Base-by-base conservation (phyloP, 495 filamentous ascomycete genomes). In the Aspergillus hancockii region DNA sequence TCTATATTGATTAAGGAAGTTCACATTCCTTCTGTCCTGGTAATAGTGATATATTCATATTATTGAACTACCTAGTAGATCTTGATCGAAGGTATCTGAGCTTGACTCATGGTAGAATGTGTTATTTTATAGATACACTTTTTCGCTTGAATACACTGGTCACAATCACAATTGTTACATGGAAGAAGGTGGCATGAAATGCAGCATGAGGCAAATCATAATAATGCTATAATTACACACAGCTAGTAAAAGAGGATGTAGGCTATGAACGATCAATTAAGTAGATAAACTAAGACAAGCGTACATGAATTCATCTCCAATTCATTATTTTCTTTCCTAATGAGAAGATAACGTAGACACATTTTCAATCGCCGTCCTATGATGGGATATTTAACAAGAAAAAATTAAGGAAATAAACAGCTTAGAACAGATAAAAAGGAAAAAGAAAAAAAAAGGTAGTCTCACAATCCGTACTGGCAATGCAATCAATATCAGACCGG, bases 281-380 rank as follows among this genome's bases (percentile, higher is more conserved):
- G n/a, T 41, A n/a, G 16, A 10, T 32, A 5, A 10, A 10, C 38
- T 41, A 41, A 14, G 38, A 41, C 38, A 41, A n/a, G 38, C 16
- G 7, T 6, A 14, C 38, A n/a, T 41, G n/a, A n/a, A 3, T n/a
- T 41, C 38, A 41, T 41, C 12, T 41, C 38, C 38, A 41, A 28
- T 31, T 50, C 47, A 25, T 50, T 13, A 31, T 28, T 49, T 13
- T 25, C 22, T 50, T 13, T 31, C 16, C 47, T 50, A 50, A 25
- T 50, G 47, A 28, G 47, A 49, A 25, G n/a, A 28, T 49, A 50
- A 28, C 22, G n/a, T 28, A 16, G 30, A 31, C 30, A 50, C 47
- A 50, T 50, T 50, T 31, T 41, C 38, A 18, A 41, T 18, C 38
- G 38, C 38, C 14, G 38, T 41, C 38, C 38, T 13, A 45, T 28